Evolutionary conservation across 257 asterid species (phyloP).

Genomic region (Prunella vulgaris): DNA sequence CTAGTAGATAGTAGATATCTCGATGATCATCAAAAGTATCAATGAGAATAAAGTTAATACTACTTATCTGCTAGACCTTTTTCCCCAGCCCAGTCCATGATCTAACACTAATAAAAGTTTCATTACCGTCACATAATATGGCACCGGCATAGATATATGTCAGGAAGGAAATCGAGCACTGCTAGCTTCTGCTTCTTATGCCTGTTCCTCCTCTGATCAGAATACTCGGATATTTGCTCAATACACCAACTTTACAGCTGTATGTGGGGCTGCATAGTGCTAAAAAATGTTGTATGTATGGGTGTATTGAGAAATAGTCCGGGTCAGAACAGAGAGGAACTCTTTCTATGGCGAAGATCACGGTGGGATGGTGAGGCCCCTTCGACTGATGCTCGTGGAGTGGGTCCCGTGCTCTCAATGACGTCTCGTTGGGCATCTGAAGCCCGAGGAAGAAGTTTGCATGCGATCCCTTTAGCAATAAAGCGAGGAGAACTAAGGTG

Average conservation of each 20-base stretch:
- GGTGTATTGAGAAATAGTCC: too few species aligned
- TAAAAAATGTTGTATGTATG: too few species aligned
- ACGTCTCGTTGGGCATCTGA: constrained; percentile 48
- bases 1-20: constrained; percentile 23
- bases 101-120: background rate
- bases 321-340: constrained; percentile 47
- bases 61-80: constrained; percentile 23
- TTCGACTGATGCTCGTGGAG: constrained; percentile 71
- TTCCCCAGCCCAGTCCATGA: constrained; percentile 21
- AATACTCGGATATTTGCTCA: constrained; percentile 19
- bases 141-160: too few species aligned
- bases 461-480: constrained; percentile 38
- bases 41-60: background rate
- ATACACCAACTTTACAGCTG: too few species aligned
- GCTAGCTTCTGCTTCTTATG: background rate
- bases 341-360: constrained; percentile 48
- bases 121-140: constrained; percentile 2
- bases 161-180: background rate
- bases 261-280: too few species aligned
- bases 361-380: constrained; percentile 33
- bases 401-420: constrained; percentile 49
- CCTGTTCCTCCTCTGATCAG: background rate
- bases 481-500: constrained; percentile 61
- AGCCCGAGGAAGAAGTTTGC: constrained; percentile 55
- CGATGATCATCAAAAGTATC: background rate